Evolutionary conservation across 78 protist genomes (phyloP).

Genomic region (Cavenderia fasciculata): DNA sequence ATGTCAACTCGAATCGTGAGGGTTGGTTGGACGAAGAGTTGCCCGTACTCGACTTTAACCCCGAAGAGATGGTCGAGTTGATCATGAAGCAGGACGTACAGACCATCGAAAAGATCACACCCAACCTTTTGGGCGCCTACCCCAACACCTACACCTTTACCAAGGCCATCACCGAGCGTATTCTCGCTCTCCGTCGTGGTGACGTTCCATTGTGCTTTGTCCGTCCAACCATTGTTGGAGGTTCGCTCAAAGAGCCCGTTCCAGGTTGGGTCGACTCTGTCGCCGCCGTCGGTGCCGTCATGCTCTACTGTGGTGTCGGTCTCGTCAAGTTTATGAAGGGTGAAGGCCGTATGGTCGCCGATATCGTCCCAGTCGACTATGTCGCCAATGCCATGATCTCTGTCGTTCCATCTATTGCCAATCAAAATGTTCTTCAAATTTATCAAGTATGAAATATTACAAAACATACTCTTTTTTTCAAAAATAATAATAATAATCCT

Average conservation of each 20-base stretch:
- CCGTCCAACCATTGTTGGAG: slow-evolving; percentile 92
- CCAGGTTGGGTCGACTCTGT: slow-evolving; percentile 91
- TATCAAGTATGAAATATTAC: slow-evolving; percentile 34
- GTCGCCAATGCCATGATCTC: slow-evolving; percentile 72
- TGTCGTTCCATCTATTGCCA: slow-evolving; percentile 56
- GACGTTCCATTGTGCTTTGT: slow-evolving; percentile 83
- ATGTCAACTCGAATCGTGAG: slow-evolving; percentile 81
- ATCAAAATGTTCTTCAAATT: slow-evolving; percentile 48
- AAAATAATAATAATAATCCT: background rate
- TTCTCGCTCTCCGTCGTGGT: slow-evolving; percentile 68
- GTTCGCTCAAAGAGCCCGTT: slow-evolving; percentile 80
- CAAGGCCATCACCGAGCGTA: slow-evolving; percentile 86
- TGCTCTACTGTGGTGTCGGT: slow-evolving; percentile 87
- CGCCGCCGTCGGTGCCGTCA: slow-evolving; percentile 86
- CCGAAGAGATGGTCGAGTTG: slow-evolving; percentile 78
- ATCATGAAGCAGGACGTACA: slow-evolving; percentile 57
- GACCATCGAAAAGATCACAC: slow-evolving; percentile 46
- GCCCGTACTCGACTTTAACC: slow-evolving; percentile 76
- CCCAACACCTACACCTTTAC: slow-evolving; percentile 94
- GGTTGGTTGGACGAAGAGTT: slow-evolving; percentile 79
- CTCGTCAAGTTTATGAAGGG: slow-evolving; percentile 69
- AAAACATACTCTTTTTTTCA: background rate
- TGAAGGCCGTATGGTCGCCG: slow-evolving; percentile 76
- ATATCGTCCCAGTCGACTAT: slow-evolving; percentile 89
- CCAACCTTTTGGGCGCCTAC: slow-evolving; percentile 65